These are phyloP conservation scores for Ganoderma meredithae DNA, from an alignment of 1,284 basidiomycete species.

Conservation along the genomic window DNA sequence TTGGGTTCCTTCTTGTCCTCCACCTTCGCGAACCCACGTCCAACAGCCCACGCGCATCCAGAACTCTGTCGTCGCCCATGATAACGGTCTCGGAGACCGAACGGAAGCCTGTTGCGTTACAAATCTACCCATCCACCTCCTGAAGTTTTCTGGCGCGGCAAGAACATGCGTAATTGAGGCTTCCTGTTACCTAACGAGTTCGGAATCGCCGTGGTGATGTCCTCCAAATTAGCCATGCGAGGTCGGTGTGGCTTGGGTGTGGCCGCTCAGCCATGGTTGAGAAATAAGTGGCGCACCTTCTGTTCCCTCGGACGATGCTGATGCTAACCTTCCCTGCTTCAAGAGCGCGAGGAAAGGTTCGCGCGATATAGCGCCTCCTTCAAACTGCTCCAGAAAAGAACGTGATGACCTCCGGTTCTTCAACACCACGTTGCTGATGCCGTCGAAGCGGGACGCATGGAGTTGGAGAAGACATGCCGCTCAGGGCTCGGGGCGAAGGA, in stretches of 20 bases:
- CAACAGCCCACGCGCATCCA: not conserved
- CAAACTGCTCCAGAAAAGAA: not conserved
- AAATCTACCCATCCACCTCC: not conserved
- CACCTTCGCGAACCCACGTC: not conserved
- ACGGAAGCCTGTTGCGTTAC: not conserved
- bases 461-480: not conserved
- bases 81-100: not conserved
- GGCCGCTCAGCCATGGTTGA: not conserved
- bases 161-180: not conserved
- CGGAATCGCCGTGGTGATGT: not conserved
- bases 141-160: slow-evolving; percentile 8
- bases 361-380: not conserved
- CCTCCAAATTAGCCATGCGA: not conserved
- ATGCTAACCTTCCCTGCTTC: not conserved
- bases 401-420: not conserved
- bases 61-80: not conserved
- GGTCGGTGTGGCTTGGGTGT: not conserved
- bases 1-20: not conserved
- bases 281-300: not conserved
- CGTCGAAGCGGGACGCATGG: not conserved
- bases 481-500: not conserved
- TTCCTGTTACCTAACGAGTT: slow-evolving; percentile 4
- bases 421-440: not conserved
- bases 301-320: not conserved
- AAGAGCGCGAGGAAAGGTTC: not conserved